Conservation (phyloP, 192 early-diverging fungal genomes). For the Backusella luteola region DNA sequence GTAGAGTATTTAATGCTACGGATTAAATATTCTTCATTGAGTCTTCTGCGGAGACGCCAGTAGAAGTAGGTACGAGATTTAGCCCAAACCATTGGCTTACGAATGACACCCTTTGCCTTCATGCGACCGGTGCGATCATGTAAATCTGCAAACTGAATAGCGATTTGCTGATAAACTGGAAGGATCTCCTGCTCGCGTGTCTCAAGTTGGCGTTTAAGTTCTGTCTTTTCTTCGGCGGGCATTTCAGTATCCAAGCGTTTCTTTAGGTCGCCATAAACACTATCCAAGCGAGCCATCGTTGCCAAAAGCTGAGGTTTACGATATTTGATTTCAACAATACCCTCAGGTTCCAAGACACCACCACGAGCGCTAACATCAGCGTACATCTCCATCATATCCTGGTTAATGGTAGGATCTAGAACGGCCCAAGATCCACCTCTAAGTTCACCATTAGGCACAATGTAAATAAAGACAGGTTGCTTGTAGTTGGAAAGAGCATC, state of each 20-base stretch:
- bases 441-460: conserved; percentile 92
- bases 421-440: conserved; percentile 99
- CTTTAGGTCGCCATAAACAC: conserved; percentile 72
- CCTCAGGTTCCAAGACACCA: conserved; percentile 95
- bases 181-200: conserved; percentile 81
- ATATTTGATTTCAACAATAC: conserved; percentile 98
- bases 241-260: conserved; percentile 48
- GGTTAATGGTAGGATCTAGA: conserved; percentile 93
- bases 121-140: conserved; percentile 95
- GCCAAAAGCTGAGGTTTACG: conserved; percentile 87
- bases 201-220: conserved; percentile 68
- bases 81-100: conserved; percentile 76
- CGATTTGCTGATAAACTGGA: conserved; percentile 90
- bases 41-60: conserved; percentile 82
- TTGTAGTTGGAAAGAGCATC: conserved; percentile 92
- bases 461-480: conserved; percentile 97
- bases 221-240: conserved; percentile 60
- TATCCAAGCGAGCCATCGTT: conserved; percentile 90
- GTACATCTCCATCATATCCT: conserved; percentile 99
- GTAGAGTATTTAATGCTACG: conserved; percentile 48
- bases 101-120: conserved; percentile 89
- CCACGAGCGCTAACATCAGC: conserved; percentile 86
- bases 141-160: conserved; percentile 96
- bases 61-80: conserved; percentile 85
- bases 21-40: conserved; percentile 77